These are phyloP conservation scores for Cyclocybe aegerita DNA, from an alignment of 768 basidiomycete genomes.

Conservation along the genomic window DNA sequence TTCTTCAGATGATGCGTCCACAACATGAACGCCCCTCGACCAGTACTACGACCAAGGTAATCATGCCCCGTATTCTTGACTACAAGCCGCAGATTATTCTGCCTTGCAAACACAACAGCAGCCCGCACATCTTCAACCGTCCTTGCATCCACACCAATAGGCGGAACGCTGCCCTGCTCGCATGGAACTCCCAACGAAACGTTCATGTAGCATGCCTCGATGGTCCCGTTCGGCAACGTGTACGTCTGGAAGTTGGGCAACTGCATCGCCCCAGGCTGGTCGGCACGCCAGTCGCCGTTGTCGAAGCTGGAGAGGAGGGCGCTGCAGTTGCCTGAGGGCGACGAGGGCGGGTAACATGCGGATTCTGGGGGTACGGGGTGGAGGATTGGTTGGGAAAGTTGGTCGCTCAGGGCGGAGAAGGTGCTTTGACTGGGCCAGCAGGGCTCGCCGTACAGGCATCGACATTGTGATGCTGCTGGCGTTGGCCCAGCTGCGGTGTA, in stretches of 20 bases:
- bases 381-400: conserved; percentile 19
- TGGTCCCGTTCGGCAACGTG: conserved; percentile 39
- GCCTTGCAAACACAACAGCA: conserved; percentile 31
- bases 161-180: conserved; percentile 40
- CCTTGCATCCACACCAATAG: conserved; percentile 39
- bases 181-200: conserved; percentile 32
- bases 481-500: too few species aligned
- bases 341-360: conserved; percentile 35
- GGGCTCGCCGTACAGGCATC: conserved; percentile 34
- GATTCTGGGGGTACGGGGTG: conserved; percentile 36
- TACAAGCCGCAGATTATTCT: conserved; percentile 32
- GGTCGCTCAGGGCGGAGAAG: conserved; percentile 33
- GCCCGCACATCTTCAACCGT: conserved; percentile 34
- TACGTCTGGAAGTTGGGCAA: conserved; percentile 24
- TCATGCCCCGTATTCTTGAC: conserved; percentile 40
- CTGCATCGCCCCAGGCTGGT: conserved; percentile 39
- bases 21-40: conserved; percentile 33
- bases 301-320: conserved; percentile 21
- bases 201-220: conserved; percentile 24
- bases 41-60: conserved; percentile 30
- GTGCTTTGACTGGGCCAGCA: conserved; percentile 40
- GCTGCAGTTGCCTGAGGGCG: conserved; percentile 36
- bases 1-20: conserved; percentile 37
- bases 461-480: conserved; percentile 16
- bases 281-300: conserved; percentile 38